Base-by-base conservation (phyloP, 176 grass and related monocot species). In the Miscanthus lutarioriparius region DNA sequence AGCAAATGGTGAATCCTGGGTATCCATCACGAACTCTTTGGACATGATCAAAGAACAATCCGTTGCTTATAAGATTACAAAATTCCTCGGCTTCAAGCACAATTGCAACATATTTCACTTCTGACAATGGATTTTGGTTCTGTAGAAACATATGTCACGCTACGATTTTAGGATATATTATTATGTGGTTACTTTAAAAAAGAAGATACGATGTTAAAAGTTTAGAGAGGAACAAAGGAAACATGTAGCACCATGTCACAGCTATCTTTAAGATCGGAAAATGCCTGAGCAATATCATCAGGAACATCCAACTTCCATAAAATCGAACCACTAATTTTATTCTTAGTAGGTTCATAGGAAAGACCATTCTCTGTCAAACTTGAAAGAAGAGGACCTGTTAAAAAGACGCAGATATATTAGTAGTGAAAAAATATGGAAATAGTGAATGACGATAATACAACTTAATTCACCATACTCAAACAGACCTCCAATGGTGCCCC, bases 41-140 rank as follows among this genome's bases (percentile, higher is more conserved):
- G n/a, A 98, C 63, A 75, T 91, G 88, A 59, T 83, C 9, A 32
- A 81, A 81, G 28, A 98, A 70, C 4, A 11, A 81, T 40, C 81
- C 82, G 8, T 67, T 76, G 72, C 8, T 82, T 51, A 95, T 67
- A 62, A 93, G 91, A 87, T 90, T 74, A 64, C 93, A 95, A 80
- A 98, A 95, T 54, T 98, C 96, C 86, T 98, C 89, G 27, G 96
- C 96, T 90, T 93, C 83, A 83, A 88, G 61, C 37, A 98, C 85
- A 78, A 98, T 26, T 20, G 93, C 45, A 67, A 98, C 71, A 65
- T 98, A 98, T 10, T 70, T 88, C 19, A 98, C 86, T 87, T 90
- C 69, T 33, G 48, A 36, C 2, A 64, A 70, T 54, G 77, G 65
- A 59, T 74, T 80, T 88, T 65, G 87, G 39, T 84, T 28, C 92